Conservation (phyloP, 2,329 filamentous ascomycete genomes). For the Botrytis fragariae region DNA sequence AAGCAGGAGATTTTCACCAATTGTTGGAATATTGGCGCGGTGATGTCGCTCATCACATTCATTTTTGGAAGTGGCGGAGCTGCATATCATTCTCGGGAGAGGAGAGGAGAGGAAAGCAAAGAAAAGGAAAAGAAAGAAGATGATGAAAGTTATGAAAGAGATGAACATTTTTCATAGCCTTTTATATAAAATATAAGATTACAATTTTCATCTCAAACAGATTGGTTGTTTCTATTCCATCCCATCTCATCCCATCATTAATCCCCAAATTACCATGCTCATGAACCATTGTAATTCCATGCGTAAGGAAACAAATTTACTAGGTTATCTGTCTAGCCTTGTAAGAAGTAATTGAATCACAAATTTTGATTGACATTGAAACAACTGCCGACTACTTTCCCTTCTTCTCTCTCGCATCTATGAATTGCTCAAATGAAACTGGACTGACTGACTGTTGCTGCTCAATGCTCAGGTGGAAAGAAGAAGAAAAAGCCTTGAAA, state of each 20-base stretch:
- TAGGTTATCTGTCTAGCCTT: not conserved
- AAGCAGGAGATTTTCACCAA: constrained; percentile 1
- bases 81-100: not conserved
- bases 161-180: not conserved
- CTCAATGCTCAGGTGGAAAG: not conserved
- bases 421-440: not conserved
- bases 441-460: not conserved
- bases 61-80: constrained; percentile 1
- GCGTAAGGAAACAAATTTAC: not conserved
- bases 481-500: not conserved
- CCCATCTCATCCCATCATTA: not conserved
- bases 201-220: not conserved
- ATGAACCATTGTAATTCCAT: not conserved
- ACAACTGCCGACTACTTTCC: not conserved
- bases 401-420: not conserved
- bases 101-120: not conserved
- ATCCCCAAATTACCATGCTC: not conserved
- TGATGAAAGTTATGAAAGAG: not conserved
- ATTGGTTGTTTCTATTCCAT: not conserved
- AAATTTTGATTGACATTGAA: not conserved
- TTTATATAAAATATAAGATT: not conserved
- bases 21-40: not conserved
- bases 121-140: not conserved
- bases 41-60: not conserved
- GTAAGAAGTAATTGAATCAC: not conserved